Evolutionary conservation across 805 yeast species (phyloP).

Genomic region (Helenozyma baotianmanensis): DNA sequence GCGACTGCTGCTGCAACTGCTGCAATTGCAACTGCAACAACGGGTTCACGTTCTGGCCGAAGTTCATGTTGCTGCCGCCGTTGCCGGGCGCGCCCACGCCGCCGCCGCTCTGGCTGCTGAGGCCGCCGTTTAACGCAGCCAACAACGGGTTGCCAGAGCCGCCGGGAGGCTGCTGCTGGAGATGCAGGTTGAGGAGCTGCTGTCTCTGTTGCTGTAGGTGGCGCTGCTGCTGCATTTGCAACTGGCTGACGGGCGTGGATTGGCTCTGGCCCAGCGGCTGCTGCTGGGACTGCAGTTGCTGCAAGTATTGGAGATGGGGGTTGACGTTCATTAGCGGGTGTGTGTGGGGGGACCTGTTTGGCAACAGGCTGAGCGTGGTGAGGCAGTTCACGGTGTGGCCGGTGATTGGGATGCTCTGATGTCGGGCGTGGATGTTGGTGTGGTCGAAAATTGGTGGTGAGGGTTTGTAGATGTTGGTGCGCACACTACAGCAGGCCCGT

Average conservation of each 20-base stretch:
- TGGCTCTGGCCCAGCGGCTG: conserved; percentile 19
- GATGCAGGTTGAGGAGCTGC: conserved; percentile 28
- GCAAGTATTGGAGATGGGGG: conserved; percentile 42
- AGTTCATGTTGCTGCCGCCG: conserved; percentile 7
- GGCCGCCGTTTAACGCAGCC: conserved; percentile 31
- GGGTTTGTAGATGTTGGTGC: not conserved
- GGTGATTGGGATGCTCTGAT: too few relatives aligned
- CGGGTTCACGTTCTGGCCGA: conserved; percentile 20
- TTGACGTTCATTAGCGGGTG: conserved; percentile 38
- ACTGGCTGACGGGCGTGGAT: conserved; percentile 34
- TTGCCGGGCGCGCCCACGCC: conserved; percentile 2
- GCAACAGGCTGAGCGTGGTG: too few relatives aligned
- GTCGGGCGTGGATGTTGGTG: too few relatives aligned
- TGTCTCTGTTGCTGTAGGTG: conserved; percentile 27
- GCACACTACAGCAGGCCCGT: not conserved
- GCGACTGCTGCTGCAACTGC: conserved; percentile 23
- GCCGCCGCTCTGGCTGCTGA: conserved; percentile 1
- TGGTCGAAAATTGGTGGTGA: not conserved
- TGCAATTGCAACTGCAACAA: conserved; percentile 27
- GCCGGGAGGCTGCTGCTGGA: conserved; percentile 24
- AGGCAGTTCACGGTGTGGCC: too few relatives aligned
- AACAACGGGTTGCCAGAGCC: conserved; percentile 29
- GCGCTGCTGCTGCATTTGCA: conserved; percentile 28
- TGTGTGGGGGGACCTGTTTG: too few relatives aligned
- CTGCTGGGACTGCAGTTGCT: conserved; percentile 27